These are phyloP conservation scores for Diutina pseudorugosa DNA, from an alignment of 1,139 yeast species.

Conservation along the genomic window DNA sequence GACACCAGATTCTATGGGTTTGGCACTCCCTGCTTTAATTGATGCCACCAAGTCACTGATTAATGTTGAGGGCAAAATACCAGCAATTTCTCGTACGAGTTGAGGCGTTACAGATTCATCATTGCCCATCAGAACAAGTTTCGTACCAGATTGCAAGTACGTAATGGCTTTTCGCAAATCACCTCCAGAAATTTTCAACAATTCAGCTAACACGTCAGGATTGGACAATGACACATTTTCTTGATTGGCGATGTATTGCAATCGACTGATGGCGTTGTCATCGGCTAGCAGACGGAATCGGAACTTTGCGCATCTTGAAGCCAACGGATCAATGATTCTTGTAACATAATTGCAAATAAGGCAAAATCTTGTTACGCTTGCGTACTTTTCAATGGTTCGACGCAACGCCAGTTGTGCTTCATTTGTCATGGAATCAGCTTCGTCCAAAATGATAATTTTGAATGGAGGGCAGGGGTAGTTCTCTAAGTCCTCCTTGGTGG, in stretches of 20 bases:
- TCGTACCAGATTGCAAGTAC: conserved; percentile 76
- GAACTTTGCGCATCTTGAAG: conserved; percentile 92
- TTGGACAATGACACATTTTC: conserved; percentile 38
- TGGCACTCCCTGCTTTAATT: conserved; percentile 23
- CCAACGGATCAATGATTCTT: conserved; percentile 89
- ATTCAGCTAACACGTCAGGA: conserved; percentile 45
- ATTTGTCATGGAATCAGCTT: conserved; percentile 97
- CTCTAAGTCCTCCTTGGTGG: conserved; percentile 50
- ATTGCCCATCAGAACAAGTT: conserved; percentile 28
- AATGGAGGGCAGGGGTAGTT: conserved; percentile 92
- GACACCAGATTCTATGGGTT: conserved; percentile 32
- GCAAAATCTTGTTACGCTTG: conserved; percentile 85
- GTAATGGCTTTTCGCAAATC: conserved; percentile 93
- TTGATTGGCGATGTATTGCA: conserved; percentile 44
- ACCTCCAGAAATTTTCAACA: conserved; percentile 59
- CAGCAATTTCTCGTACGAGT: conserved; percentile 67
- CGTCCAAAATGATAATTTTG: conserved; percentile 78
- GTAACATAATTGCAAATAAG: conserved; percentile 92
- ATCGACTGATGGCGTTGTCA: conserved; percentile 54
- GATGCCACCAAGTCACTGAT: conserved; percentile 32
- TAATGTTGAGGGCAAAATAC: conserved; percentile 55
- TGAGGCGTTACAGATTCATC: conserved; percentile 21
- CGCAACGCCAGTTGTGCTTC: conserved; percentile 95
- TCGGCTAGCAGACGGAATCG: conserved; percentile 73
- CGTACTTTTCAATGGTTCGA: conserved; percentile 93